These are phyloP conservation scores for Penicillium dipodomyicola DNA, from an alignment of 495 filamentous ascomycete species.

Conservation along the genomic window DNA sequence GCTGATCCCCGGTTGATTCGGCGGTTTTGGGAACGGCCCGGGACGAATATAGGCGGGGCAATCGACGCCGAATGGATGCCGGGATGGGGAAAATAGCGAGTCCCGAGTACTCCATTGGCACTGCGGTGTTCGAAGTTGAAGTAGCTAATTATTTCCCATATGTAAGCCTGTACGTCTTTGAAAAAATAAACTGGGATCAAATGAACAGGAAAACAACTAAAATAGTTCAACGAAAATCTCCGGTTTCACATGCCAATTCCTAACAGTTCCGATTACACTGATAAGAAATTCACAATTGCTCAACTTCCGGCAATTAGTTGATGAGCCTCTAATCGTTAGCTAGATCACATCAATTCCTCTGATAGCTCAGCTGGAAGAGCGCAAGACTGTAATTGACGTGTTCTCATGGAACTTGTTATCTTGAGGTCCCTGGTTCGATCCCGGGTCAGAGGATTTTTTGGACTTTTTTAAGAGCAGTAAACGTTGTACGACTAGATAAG, in stretches of 20 bases:
- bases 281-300: background rate
- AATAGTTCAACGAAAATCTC: background rate
- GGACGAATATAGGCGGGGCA: slow-evolving; percentile 29
- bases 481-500: too few species aligned
- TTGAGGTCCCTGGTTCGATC: slow-evolving; percentile 11
- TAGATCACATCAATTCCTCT: background rate
- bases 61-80: slow-evolving; percentile 33
- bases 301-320: too few species aligned
- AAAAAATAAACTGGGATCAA: background rate
- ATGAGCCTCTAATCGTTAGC: background rate
- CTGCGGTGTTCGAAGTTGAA: background rate
- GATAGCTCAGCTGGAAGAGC: slow-evolving; percentile 14
- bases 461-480: too few species aligned
- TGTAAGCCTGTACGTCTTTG: background rate
- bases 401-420: slow-evolving; percentile 2
- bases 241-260: slow-evolving; percentile 4
- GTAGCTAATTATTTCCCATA: background rate
- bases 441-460: slow-evolving; percentile 8
- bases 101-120: slow-evolving; percentile 29
- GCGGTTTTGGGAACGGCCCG: slow-evolving; percentile 14
- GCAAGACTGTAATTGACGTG: slow-evolving; percentile 6
- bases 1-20: slow-evolving; percentile 12
- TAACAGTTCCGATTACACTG: background rate
- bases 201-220: background rate
- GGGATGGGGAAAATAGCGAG: slow-evolving; percentile 34